Base-by-base conservation (phyloP, 352 stramenopile genomes). In the Hyaloperonospora brassicae region DNA sequence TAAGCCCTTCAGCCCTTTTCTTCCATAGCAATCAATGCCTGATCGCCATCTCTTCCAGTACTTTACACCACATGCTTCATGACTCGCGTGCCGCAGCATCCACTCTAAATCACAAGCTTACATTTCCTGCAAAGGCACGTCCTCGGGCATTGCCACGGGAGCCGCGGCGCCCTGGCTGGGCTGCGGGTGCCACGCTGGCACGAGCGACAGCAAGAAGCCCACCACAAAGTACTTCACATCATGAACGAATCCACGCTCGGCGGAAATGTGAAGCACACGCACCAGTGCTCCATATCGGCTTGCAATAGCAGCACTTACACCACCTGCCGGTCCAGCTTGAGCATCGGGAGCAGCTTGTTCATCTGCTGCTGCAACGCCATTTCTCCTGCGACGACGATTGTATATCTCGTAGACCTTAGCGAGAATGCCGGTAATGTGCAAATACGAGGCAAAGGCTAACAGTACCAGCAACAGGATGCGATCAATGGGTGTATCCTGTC, bases 401-500 rank as follows among this genome's bases (percentile, higher is more conserved):
- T 84, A 74, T 2, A 93, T 67, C 39, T 88, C 76, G 58, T 87
- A 90, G 21, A 90, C 61, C 59, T 93, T 93, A 10, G 64, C 73
- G 41, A 93, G 70, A 40, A 93, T 93, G 14, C 84, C 84, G 0
- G 80, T 91, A 23, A 90, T 88, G 62, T 90, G 80, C 64, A 93
- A 49, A 57, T 89, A 91, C 6, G 79, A 84, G 48, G 84, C 72
- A 56, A 86, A 74, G 11, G 80, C 83, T 34, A 93, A 72, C 24
- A 89, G 62, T 31, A 61, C 68, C 9, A 93, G 79, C 61, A 93
- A 72, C 21, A 89, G 63, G 30, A 91, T 64, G 17, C 84, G 79
- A 55, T 89, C 78, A 14, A 71, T 71, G 2, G 84, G 84, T 9
- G 79, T 87, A 53, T 93, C 84, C 52, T 93, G 80, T 25, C 84